Evolutionary conservation across 2,329 filamentous ascomycete genomes (phyloP).

Genomic region (Penicillium sp.): DNA sequence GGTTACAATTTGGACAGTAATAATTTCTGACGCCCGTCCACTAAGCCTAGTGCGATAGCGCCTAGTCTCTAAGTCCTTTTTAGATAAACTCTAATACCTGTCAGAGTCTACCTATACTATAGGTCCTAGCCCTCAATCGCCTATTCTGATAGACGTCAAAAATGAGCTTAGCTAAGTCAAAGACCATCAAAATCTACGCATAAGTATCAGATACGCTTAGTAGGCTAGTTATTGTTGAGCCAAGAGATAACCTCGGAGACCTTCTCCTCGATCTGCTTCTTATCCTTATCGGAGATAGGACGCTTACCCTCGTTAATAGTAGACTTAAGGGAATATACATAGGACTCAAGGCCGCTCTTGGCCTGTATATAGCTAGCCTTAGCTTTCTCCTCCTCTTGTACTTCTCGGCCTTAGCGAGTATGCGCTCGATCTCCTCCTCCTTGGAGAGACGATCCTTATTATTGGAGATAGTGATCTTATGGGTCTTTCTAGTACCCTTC

Average conservation of each 20-base stretch:
- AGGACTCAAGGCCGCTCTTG: constrained; percentile 99
- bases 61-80: too few species aligned
- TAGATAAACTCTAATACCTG: too few species aligned
- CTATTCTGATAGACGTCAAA: too few species aligned
- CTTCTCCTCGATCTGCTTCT: constrained; percentile 81
- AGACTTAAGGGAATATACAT: constrained; percentile 93
- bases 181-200: too few species aligned
- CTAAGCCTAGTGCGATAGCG: too few species aligned
- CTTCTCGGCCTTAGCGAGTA: constrained; percentile 98
- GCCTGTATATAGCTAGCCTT: constrained; percentile 87
- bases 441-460: constrained; percentile 99
- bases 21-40: too few species aligned
- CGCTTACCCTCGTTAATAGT: constrained; percentile 85
- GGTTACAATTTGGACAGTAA: too few species aligned
- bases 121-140: too few species aligned
- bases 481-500: constrained; percentile 99
- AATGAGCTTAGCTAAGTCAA: too few species aligned
- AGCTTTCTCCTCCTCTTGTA: constrained; percentile 99
- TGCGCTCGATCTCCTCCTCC: constrained; percentile 99
- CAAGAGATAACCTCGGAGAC: constrained; percentile 89
- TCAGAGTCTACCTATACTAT: too few species aligned
- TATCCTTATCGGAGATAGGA: constrained; percentile 72
- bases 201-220: constrained; percentile 48
- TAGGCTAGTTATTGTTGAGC: constrained; percentile 97
- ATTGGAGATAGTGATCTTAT: constrained; percentile 99